Evolutionary conservation across 352 stramenopile genomes (phyloP), one percentile per base, ranked within the genome.

Genomic region (Aphanomyces cochlioides): DNA sequence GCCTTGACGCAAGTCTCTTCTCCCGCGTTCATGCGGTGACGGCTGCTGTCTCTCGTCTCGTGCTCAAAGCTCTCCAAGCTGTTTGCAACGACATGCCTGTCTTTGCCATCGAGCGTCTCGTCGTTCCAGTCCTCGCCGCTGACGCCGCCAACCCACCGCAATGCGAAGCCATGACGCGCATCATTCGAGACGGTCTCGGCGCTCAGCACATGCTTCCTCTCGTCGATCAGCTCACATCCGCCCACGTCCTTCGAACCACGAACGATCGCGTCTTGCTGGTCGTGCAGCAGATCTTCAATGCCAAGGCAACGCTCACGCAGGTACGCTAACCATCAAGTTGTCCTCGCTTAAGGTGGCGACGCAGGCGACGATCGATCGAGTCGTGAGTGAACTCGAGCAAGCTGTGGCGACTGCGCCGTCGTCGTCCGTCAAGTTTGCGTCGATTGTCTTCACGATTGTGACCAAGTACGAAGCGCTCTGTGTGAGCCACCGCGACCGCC

Each of bases 211-310:
- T 37, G 5, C 17, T 36, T 8, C 5, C 43, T 21, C 17, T 67
- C 19, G 19, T 67, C 0, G 7, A 19, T 4, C 40, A 36, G 21
- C 17, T 67, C 19, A 15, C 56, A 7, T 41, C 39, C 15, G 59
- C 41, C 15, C 39, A 41, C 5, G n/a, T 39, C 15, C 54, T 61
- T n/a, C 15, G 43, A 7, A 36, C 12, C 39, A 21, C 59, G 21
- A 36, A n/a, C 59, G 59, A 67, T 4, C 59, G 59, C 59, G 43
- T 67, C 17, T 40, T 67, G 40, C 59, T 67, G 6, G 59, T 67
- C 17, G 19, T 67, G 5, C 59, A 67, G 43, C 41, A 48, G 43
- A n/a, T 67, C 41, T 67, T 67, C 28, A 67, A 67, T 36, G 38
- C 37, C 40, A 67, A 67, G 48, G 59, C 59, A 4, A 3, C 5